Percentiles rank a stretch among this genome's conserved stretches.
Evolutionary conservation across 345 rosid genomes (phyloP).

Genomic region (Populus ilicifolia): DNA sequence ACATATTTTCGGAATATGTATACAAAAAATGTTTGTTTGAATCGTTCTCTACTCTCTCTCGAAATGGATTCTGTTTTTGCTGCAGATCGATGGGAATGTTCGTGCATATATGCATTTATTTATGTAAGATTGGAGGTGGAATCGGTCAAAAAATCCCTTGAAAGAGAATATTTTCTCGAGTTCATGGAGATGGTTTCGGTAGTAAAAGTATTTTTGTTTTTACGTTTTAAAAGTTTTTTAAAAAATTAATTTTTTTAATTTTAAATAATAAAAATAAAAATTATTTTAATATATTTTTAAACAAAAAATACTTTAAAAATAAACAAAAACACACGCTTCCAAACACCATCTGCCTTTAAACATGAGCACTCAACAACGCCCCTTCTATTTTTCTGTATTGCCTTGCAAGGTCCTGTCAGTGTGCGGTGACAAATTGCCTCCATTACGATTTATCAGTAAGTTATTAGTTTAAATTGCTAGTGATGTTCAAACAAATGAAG

Average conservation of each 20-base stretch:
- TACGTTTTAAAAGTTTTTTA: too few relatives aligned
- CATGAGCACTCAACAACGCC: background rate
- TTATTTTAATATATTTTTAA: too few relatives aligned
- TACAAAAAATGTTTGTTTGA: background rate
- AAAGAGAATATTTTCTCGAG: slow-evolving; percentile 22
- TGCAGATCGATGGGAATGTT: background rate
- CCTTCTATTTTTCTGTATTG: background rate
- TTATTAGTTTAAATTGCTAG: too few relatives aligned
- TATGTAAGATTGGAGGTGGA: background rate
- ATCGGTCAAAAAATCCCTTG: background rate
- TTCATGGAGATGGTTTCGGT: background rate
- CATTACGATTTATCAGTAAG: too few relatives aligned
- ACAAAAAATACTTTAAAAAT: too few relatives aligned
- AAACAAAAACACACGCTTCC: too few relatives aligned
- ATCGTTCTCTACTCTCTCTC: background rate
- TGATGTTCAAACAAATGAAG: too few relatives aligned
- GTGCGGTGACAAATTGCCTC: too few relatives aligned
- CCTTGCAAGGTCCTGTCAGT: background rate
- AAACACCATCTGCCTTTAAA: background rate
- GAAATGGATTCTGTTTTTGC: background rate
- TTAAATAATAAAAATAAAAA: too few relatives aligned
- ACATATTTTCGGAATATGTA: background rate
- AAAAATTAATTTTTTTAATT: too few relatives aligned
- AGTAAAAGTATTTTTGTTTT: too few relatives aligned
- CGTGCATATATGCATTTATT: background rate